Evolutionary conservation across 148 eudicot genomes (phyloP).

Genomic region (Camellia japonica): DNA sequence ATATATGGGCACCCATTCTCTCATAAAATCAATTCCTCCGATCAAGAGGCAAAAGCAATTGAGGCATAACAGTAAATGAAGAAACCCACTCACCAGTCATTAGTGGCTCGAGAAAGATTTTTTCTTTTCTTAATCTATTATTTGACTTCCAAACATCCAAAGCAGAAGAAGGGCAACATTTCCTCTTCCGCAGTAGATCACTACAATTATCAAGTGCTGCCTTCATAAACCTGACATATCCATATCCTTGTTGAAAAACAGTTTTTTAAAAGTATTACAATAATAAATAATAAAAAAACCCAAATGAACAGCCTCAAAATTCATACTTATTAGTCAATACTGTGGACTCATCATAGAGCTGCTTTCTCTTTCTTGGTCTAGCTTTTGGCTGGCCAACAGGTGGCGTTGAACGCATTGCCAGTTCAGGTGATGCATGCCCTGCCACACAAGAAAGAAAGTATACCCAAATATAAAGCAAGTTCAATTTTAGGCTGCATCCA

Average conservation of each 20-base stretch:
- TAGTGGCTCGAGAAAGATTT: slow-evolving; percentile 48
- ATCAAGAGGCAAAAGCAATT: background rate
- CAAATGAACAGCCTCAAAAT: background rate
- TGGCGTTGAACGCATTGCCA: slow-evolving; percentile 47
- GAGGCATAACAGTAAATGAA: background rate
- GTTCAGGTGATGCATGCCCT: slow-evolving; percentile 34
- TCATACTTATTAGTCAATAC: slow-evolving; percentile 57
- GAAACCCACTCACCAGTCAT: slow-evolving; percentile 51
- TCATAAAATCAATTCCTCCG: background rate
- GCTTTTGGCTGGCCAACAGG: slow-evolving; percentile 37
- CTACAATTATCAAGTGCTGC: slow-evolving; percentile 38
- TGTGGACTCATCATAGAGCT: slow-evolving; percentile 40
- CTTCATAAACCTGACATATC: slow-evolving; percentile 48
- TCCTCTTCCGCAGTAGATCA: slow-evolving; percentile 45
- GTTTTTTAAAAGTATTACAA: background rate
- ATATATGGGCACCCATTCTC: slow-evolving; percentile 1
- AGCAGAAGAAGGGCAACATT: slow-evolving; percentile 48
- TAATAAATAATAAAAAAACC: background rate
- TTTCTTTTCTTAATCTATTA: slow-evolving; percentile 44
- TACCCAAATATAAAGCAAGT: background rate
- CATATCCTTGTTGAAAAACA: slow-evolving; percentile 1
- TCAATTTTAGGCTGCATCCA: background rate
- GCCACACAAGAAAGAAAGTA: slow-evolving; percentile 16
- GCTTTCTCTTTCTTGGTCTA: slow-evolving; percentile 39
- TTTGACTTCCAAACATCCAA: slow-evolving; percentile 59